Percentiles rank a stretch among this genome's conserved stretches.
Conservation (phyloP, 2,329 filamentous ascomycete species). For the Myriosclerotinia duriaeana region DNA sequence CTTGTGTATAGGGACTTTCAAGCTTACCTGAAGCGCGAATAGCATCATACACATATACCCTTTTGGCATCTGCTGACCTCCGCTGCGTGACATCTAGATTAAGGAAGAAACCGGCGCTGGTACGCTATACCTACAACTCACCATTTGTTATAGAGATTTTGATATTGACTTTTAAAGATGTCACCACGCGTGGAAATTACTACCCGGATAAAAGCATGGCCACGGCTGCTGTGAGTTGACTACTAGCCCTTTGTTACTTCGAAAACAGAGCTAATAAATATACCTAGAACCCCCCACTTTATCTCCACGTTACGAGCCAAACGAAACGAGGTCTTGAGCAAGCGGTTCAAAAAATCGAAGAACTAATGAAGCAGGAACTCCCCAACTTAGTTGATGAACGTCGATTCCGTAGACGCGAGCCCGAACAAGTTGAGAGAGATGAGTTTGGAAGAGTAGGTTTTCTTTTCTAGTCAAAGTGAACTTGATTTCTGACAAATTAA, state of each 20-base stretch:
- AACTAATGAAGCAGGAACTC: conserved; percentile 93
- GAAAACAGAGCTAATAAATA: conserved; percentile 28
- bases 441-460: conserved; percentile 78
- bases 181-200: conserved; percentile 95
- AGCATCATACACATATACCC: conserved; percentile 60
- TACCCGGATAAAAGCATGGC: conserved; percentile 98
- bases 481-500: conserved; percentile 26
- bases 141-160: conserved; percentile 43
- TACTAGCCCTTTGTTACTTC: not conserved
- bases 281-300: conserved; percentile 83
- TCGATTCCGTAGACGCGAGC: conserved; percentile 80
- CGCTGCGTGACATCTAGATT: conserved; percentile 88
- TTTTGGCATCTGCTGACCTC: conserved; percentile 94
- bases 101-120: conserved; percentile 99
- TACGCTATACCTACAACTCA: conserved; percentile 67
- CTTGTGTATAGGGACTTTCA: conserved; percentile 57
- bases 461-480: not conserved
- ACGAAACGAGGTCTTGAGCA: conserved; percentile 87
- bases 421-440: conserved; percentile 80
- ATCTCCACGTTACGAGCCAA: conserved; percentile 92
- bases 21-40: conserved; percentile 68
- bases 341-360: conserved; percentile 84
- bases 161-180: conserved; percentile 76
- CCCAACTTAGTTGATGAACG: conserved; percentile 94
- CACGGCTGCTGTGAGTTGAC: conserved; percentile 73